Conservation (phyloP, 805 yeast genomes). For the Yueomyces sinensis region DNA sequence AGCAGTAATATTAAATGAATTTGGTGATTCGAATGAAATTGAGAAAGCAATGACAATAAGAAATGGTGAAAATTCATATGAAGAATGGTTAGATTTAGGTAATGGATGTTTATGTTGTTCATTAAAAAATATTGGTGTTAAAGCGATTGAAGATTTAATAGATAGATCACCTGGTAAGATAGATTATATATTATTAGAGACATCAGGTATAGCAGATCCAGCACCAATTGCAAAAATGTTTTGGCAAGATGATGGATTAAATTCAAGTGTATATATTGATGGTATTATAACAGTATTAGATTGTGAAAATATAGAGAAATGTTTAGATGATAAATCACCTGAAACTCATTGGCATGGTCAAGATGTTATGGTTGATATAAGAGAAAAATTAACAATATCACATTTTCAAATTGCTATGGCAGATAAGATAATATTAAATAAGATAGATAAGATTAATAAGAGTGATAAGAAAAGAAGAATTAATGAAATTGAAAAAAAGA, state of each 20-base stretch:
- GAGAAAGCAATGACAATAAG: constrained; percentile 73
- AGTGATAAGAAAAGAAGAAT: constrained; percentile 13
- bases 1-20: constrained; percentile 86
- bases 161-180: constrained; percentile 57
- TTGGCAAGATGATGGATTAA: constrained; percentile 88
- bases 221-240: constrained; percentile 96
- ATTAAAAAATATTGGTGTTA: constrained; percentile 87
- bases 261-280: constrained; percentile 76
- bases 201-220: constrained; percentile 96
- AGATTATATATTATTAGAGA: constrained; percentile 85
- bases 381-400: constrained; percentile 54
- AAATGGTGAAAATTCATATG: constrained; percentile 37
- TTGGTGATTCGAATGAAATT: constrained; percentile 81
- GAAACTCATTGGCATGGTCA: constrained; percentile 60
- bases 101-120: constrained; percentile 97
- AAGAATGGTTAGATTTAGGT: constrained; percentile 94
- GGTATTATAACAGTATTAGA: constrained; percentile 87
- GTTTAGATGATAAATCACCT: constrained; percentile 45
- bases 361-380: constrained; percentile 24
- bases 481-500: constrained; percentile 24
- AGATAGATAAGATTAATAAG: constrained; percentile 42
- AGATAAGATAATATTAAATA: constrained; percentile 70
- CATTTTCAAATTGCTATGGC: constrained; percentile 85
- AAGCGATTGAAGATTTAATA: constrained; percentile 82
- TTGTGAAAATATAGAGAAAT: constrained; percentile 46